phyloP scores from a whole-genome alignment of 2,329 filamentous ascomycete genomes.

The Alternaria metachromatica region DNA sequence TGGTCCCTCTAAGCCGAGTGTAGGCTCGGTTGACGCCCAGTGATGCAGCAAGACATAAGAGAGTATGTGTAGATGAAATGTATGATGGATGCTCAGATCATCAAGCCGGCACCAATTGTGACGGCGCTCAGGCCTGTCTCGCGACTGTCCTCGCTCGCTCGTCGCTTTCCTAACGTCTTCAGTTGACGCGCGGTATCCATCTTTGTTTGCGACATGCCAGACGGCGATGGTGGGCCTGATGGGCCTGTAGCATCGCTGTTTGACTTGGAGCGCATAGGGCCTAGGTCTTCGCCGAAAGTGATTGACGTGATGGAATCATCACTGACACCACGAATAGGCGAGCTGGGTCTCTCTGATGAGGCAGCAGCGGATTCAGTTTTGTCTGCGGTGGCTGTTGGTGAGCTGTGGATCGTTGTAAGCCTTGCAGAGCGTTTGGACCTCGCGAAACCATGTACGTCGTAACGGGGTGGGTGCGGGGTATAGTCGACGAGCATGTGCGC shows the following conservation, averaged over 20 bases:
- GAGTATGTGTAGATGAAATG: neutral
- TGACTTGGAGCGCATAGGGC: conserved; percentile 32
- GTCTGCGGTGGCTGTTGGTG: neutral
- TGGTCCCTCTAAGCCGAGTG: neutral
- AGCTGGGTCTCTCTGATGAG: conserved; percentile 27
- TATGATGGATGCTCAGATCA: conserved; percentile 24
- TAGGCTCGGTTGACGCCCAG: neutral
- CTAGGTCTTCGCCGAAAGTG: conserved; percentile 42
- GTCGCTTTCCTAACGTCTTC: conserved; percentile 26
- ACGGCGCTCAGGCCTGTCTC: conserved; percentile 30
- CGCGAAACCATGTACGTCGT: conserved; percentile 50
- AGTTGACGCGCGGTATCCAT: conserved; percentile 31
- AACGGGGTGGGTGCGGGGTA: conserved; percentile 53
- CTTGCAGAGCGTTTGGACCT: conserved; percentile 25
- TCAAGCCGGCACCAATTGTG: conserved; percentile 26
- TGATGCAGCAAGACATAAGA: neutral
- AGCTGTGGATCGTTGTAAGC: conserved; percentile 5
- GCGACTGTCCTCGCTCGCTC: conserved; percentile 26
- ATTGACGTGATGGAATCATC: conserved; percentile 44
- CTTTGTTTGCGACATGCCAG: conserved; percentile 29
- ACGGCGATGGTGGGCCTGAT: conserved; percentile 38
- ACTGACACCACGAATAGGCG: conserved; percentile 37
- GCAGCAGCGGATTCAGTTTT: conserved; percentile 7
- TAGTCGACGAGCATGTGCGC: conserved; percentile 52
- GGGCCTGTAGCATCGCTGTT: conserved; percentile 24